Evolutionary conservation across 2,329 filamentous ascomycete species (phyloP), one percentile per base, ranked within the genome.

Genomic region (Immersiporthe knoxdaviesiana): DNA sequence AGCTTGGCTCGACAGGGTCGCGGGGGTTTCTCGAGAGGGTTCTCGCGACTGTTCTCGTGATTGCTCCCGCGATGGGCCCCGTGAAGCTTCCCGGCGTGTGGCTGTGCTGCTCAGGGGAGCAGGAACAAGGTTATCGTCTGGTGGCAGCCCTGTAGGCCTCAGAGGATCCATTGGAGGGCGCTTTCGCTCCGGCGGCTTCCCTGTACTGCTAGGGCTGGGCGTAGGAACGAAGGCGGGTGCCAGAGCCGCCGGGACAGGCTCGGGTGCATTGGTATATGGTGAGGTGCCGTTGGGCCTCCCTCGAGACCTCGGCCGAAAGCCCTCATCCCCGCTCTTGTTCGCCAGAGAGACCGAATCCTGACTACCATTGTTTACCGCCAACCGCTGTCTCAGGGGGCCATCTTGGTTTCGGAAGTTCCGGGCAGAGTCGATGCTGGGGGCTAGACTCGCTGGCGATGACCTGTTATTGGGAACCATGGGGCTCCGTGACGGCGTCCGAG

Each of bases 111-210:
- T 86, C 56, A 89, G 75, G 6, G 87, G 87, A 3, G 85, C 87
- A 8, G 87, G 87, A 2, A 89, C 86, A 47, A 89, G 77, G 65
- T 87, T 84, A 62, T 82, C 83, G 72, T 89, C 83, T 18, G 76
- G 76, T n/a, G 70, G 67, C 14, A 54, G 75, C 72, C 61, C 79
- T 83, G 63, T 83, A 81, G 86, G 85, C 41, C 86, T 81, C 8
- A 85, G 78, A 10, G 86, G 84, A 70, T 90, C 86, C 88, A 92
- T 91, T 0, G 89, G 88, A 1, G 90, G 90, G 63, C 90, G 81
- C 76, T 85, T 89, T 71, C 90, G 83, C 73, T 91, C 89, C 0
- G 90, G 90, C 1, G 87, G 84, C 44, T 66, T 66, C 24, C 47
- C 64, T 35, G 65, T 32, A 7, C 56, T 35, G 3, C 56, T 35